A percentile compares a stretch with the other conserved stretches of the same genome.
Conservation (phyloP, 1,284 basidiomycete species). For the Malassezia arunalokei region DNA sequence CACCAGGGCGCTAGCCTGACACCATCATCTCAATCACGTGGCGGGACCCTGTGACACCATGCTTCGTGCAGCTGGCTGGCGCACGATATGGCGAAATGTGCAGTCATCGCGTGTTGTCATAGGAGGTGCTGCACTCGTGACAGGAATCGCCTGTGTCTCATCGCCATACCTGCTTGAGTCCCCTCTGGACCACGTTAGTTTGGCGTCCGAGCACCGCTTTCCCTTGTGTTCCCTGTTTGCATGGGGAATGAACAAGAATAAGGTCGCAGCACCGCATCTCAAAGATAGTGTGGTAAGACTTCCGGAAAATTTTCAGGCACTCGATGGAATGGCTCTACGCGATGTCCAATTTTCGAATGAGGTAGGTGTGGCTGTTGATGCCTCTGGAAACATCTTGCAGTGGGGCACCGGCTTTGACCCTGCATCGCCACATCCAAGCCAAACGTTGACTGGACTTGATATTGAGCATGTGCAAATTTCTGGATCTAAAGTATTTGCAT, state of each 20-base stretch:
- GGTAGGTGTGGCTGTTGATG: slow-evolving; percentile 42
- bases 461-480: slow-evolving; percentile 36
- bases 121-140: too few species aligned
- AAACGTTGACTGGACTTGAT: slow-evolving; percentile 37
- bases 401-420: slow-evolving; percentile 44
- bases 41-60: too few species aligned
- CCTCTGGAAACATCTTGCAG: slow-evolving; percentile 57
- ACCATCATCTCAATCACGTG: too few species aligned
- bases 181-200: neutral
- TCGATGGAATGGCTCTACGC: slow-evolving; percentile 38
- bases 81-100: too few species aligned
- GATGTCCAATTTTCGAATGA: slow-evolving; percentile 36
- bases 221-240: slow-evolving; percentile 4
- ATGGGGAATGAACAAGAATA: slow-evolving; percentile 9
- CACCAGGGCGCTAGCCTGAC: too few species aligned
- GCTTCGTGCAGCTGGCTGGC: too few species aligned
- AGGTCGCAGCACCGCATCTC: neutral
- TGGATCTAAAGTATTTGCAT: slow-evolving; percentile 36
- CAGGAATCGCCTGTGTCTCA: too few species aligned
- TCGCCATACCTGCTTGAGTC: neutral
- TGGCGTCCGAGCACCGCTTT: slow-evolving; percentile 8
- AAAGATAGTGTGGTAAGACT: neutral
- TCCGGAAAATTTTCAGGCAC: slow-evolving; percentile 25
- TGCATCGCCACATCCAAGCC: slow-evolving; percentile 21
- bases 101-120: too few species aligned